A percentile compares a stretch with the other conserved stretches of the same genome.
Conservation (phyloP, 345 rosid genomes). For the Euphorbia lathyris region DNA sequence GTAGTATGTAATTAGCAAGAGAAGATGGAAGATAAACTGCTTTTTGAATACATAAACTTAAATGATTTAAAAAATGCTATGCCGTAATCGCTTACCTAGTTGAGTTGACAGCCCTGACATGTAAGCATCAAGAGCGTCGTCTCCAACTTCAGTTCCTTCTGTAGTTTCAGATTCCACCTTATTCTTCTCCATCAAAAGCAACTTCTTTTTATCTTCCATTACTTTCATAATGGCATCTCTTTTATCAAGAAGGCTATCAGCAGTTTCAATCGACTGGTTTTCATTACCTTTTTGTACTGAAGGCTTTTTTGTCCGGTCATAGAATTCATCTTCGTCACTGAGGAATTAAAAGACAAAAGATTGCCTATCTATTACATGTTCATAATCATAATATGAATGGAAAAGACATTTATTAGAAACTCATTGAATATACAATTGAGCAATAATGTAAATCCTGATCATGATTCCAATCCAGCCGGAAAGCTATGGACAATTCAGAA, state of each 20-base stretch:
- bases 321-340: constrained; percentile 96
- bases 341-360: constrained; percentile 18
- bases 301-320: constrained; percentile 84
- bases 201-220: constrained; percentile 54
- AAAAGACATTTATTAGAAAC: not conserved
- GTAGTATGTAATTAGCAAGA: constrained; percentile 11
- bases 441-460: not conserved
- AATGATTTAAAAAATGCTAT: not conserved
- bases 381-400: not conserved
- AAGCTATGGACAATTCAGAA: constrained; percentile 1
- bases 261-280: constrained; percentile 72
- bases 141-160: constrained; percentile 55
- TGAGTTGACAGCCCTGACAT: constrained; percentile 89
- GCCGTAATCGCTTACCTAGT: constrained; percentile 46
- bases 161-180: constrained; percentile 48
- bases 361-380: not conserved
- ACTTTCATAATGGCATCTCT: constrained; percentile 63
- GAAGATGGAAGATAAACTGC: not conserved
- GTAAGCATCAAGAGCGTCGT: constrained; percentile 81
- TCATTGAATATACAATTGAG: not conserved
- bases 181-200: constrained; percentile 58
- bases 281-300: constrained; percentile 48
- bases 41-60: not conserved
- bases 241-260: constrained; percentile 87
- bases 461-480: constrained; percentile 1